These are phyloP conservation scores for Hypomontagnella monticulosa DNA, from an alignment of 495 filamentous ascomycete species.

Conservation along the genomic window DNA sequence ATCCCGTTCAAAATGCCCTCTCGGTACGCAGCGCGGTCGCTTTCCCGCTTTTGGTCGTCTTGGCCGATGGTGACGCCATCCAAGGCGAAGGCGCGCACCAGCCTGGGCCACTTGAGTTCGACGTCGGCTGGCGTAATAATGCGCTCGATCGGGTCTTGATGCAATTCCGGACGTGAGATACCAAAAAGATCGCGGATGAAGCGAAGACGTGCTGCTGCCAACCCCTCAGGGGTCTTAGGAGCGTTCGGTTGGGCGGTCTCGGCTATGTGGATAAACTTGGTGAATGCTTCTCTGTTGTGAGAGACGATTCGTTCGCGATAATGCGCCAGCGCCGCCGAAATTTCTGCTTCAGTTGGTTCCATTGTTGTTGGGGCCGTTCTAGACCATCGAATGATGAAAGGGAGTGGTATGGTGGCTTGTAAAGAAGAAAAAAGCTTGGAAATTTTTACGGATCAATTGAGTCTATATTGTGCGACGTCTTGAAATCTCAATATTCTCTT, in stretches of 20 bases:
- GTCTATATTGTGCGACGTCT: too few relatives aligned
- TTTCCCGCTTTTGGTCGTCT: neutral
- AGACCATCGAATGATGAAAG: too few relatives aligned
- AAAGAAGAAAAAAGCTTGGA: too few relatives aligned
- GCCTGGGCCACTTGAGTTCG: constrained; percentile 2
- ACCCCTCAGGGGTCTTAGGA: neutral
- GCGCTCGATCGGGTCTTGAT: neutral
- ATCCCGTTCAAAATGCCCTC: constrained; percentile 2
- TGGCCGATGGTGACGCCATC: neutral
- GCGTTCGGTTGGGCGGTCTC: neutral
- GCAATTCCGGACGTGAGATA: neutral
- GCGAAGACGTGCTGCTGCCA: neutral
- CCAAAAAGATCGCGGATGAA: neutral
- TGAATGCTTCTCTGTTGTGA: neutral
- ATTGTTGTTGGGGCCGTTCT: neutral
- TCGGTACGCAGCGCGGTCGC: neutral
- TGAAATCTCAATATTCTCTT: too few relatives aligned
- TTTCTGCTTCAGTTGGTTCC: constrained; percentile 13
- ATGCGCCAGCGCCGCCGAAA: constrained; percentile 12
- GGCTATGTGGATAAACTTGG: neutral
- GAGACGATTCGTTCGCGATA: constrained; percentile 3
- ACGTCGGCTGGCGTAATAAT: constrained; percentile 15
- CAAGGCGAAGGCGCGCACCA: constrained; percentile 13
- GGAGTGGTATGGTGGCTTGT: too few relatives aligned
- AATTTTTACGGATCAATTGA: too few relatives aligned